Conservation (phyloP, 179 eudicot species). For the Silene coronaria region DNA sequence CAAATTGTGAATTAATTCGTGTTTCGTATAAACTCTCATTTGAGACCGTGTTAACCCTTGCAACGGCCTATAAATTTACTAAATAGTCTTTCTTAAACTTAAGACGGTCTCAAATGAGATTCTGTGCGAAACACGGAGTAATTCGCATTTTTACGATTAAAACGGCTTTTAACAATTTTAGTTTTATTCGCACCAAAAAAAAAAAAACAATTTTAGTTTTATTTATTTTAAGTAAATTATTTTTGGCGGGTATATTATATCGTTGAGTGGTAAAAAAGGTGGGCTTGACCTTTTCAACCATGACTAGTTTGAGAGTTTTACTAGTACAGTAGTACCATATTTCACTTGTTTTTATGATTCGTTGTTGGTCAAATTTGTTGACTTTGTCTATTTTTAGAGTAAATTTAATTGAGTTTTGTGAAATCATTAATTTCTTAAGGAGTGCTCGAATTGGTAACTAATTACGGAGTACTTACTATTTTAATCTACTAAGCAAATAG, state of each 20-base stretch:
- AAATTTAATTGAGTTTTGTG: slow-evolving; percentile 11
- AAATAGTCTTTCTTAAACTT: too few relatives aligned
- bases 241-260: slow-evolving; percentile 11
- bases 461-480: too few relatives aligned
- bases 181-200: too few relatives aligned
- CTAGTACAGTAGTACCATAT: neutral
- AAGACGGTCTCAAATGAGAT: too few relatives aligned
- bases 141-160: neutral
- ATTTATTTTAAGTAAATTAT: neutral
- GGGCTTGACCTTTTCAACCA: slow-evolving; percentile 26
- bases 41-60: neutral
- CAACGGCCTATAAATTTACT: too few relatives aligned
- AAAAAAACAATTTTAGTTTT: neutral
- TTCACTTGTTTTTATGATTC: neutral
- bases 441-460: slow-evolving; percentile 12
- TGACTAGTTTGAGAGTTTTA: slow-evolving; percentile 2
- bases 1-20: neutral
- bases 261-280: slow-evolving; percentile 6
- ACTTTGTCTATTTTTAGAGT: slow-evolving; percentile 14
- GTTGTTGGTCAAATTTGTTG: slow-evolving; percentile 21
- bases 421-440: neutral
- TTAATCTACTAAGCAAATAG: neutral
- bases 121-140: too few relatives aligned
- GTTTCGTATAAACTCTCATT: neutral
- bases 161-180: neutral